Percentiles rank a stretch among this genome's conserved stretches.
phyloP scores from a whole-genome alignment of 192 early-diverging fungal species.

The Podila epicladia region DNA sequence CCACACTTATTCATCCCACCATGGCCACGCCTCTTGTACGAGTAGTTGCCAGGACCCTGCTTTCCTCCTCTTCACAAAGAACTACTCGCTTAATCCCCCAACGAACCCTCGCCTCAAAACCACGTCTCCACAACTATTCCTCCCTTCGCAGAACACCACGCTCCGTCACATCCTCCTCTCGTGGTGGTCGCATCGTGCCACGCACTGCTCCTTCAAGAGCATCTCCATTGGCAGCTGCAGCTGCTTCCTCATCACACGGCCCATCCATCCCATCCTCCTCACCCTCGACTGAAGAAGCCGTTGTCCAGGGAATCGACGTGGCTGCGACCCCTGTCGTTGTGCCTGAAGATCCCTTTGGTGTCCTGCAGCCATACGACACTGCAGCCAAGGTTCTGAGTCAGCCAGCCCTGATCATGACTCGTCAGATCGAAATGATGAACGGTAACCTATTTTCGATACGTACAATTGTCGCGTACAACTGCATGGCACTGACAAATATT shows the following conservation, averaged over 20 bases:
- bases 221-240: constrained; percentile 17
- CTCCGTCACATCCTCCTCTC: neutral
- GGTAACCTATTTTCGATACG: constrained; percentile 5
- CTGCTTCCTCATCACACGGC: neutral
- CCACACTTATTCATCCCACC: no score
- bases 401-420: constrained; percentile 69
- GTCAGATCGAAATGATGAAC: constrained; percentile 91
- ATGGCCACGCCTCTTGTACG: no score
- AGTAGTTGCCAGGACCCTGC: no score
- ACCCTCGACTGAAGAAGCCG: neutral
- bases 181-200: neutral
- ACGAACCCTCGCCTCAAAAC: neutral
- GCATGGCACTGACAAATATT: neutral
- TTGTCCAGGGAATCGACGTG: constrained; percentile 37
- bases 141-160: neutral
- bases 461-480: constrained; percentile 56
- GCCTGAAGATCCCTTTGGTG: constrained; percentile 44
- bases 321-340: constrained; percentile 43
- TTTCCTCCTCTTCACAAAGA: neutral
- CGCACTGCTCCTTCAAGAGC: neutral
- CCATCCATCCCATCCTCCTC: neutral
- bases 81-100: neutral
- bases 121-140: neutral
- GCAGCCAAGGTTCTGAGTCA: constrained; percentile 58
- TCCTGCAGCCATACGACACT: constrained; percentile 29